Evolutionary conservation across 164 flowering plant genomes (phyloP).

Genomic region (Magnolia sinica): DNA sequence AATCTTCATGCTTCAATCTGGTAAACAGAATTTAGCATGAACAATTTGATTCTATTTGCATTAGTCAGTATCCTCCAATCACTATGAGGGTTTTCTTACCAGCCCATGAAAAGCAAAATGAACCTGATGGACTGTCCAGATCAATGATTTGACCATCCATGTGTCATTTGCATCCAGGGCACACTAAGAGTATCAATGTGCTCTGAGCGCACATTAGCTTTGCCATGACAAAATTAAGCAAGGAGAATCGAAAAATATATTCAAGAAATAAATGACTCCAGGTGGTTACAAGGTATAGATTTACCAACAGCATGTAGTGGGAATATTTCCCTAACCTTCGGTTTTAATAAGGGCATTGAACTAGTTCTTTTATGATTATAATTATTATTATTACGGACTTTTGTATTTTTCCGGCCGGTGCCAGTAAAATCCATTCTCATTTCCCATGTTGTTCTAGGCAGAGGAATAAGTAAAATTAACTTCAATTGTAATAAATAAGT

Average conservation of each 20-base stretch:
- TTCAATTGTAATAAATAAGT: no score
- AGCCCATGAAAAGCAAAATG: background rate
- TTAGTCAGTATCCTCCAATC: background rate
- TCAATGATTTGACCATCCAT: background rate
- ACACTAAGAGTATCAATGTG: background rate
- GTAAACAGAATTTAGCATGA: background rate
- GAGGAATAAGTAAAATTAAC: no score
- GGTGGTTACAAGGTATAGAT: background rate
- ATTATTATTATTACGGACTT: no score
- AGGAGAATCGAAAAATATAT: background rate
- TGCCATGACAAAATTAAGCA: background rate
- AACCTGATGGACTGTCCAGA: background rate
- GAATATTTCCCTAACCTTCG: no score
- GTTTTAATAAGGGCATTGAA: no score
- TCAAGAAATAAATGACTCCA: background rate
- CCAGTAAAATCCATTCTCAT: no score
- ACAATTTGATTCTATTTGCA: background rate
- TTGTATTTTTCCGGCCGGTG: no score
- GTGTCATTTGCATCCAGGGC: background rate
- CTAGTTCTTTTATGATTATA: no score
- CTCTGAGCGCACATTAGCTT: no score
- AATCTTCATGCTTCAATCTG: background rate
- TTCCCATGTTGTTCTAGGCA: no score
- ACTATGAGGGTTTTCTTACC: background rate
- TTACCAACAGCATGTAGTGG: background rate